Conservation (phyloP, 306 rosid species). For the Quillaja saponaria region DNA sequence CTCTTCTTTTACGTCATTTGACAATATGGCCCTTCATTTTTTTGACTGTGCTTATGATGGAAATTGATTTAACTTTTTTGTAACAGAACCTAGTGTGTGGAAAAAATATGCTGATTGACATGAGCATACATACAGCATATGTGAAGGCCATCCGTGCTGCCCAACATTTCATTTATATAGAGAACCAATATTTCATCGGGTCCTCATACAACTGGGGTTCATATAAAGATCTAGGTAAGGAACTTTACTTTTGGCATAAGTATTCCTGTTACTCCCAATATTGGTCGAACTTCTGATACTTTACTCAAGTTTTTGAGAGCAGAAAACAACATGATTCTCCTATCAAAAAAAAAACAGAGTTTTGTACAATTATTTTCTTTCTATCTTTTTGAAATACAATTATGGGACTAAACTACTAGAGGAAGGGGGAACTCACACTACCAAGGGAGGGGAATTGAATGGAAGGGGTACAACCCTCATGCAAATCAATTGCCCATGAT, state of each 20-base stretch:
- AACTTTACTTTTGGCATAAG: constrained; percentile 11
- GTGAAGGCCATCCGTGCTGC: constrained; percentile 96
- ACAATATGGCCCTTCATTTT: neutral
- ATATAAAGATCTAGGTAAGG: constrained; percentile 73
- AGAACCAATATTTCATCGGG: constrained; percentile 94
- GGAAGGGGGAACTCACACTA: too few species aligned
- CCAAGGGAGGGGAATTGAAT: too few species aligned
- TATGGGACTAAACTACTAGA: too few species aligned
- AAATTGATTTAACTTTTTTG: constrained; percentile 31
- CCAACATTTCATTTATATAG: constrained; percentile 89
- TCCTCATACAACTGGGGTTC: constrained; percentile 87
- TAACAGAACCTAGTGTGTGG: constrained; percentile 88
- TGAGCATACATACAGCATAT: constrained; percentile 97
- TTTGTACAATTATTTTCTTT: too few species aligned
- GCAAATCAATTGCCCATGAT: too few species aligned
- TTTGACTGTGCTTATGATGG: constrained; percentile 17
- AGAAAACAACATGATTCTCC: constrained; percentile 7
- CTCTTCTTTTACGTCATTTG: constrained; percentile 27
- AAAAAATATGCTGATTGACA: constrained; percentile 93
- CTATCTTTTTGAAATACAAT: too few species aligned
- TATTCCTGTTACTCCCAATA: constrained; percentile 25
- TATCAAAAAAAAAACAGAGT: too few species aligned
- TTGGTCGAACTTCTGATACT: constrained; percentile 5
- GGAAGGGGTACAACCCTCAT: too few species aligned
- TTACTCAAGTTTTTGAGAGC: constrained; percentile 18